Evolutionary conservation across 164 flowering plant species (phyloP).

Genomic region (Magnolia kwangsiensis): DNA sequence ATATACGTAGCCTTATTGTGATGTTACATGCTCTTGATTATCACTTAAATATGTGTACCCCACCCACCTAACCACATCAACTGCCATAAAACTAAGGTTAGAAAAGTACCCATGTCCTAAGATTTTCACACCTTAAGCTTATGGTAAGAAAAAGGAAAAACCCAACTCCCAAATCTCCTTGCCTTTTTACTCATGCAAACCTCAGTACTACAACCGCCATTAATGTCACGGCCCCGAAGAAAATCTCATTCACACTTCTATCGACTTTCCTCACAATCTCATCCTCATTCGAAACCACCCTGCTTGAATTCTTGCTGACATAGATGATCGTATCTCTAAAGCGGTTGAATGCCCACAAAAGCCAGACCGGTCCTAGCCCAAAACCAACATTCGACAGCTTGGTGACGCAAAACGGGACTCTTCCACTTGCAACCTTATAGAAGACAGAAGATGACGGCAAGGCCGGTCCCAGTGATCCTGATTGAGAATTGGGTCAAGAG

Average conservation of each 20-base stretch:
- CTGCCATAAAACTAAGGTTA: neutral
- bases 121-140: neutral
- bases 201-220: too few relatives aligned
- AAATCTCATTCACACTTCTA: too few relatives aligned
- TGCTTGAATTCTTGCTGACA: too few relatives aligned
- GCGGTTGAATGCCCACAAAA: constrained; percentile 79
- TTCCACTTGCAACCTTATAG: constrained; percentile 41
- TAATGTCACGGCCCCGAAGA: too few relatives aligned
- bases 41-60: neutral
- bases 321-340: too few relatives aligned
- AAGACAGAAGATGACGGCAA: constrained; percentile 63
- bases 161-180: neutral
- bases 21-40: neutral
- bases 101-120: neutral
- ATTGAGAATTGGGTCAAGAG: constrained; percentile 68
- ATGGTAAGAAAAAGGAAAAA: neutral
- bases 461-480: constrained; percentile 86
- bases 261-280: too few relatives aligned
- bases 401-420: constrained; percentile 51
- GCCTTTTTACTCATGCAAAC: too few relatives aligned
- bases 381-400: constrained; percentile 56
- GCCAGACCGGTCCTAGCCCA: constrained; percentile 80
- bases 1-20: neutral
- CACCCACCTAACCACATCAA: neutral
- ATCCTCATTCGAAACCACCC: too few relatives aligned